Base-by-base conservation (phyloP, 2,329 filamentous ascomycete genomes). In the Colletotrichum coccodes region DNA sequence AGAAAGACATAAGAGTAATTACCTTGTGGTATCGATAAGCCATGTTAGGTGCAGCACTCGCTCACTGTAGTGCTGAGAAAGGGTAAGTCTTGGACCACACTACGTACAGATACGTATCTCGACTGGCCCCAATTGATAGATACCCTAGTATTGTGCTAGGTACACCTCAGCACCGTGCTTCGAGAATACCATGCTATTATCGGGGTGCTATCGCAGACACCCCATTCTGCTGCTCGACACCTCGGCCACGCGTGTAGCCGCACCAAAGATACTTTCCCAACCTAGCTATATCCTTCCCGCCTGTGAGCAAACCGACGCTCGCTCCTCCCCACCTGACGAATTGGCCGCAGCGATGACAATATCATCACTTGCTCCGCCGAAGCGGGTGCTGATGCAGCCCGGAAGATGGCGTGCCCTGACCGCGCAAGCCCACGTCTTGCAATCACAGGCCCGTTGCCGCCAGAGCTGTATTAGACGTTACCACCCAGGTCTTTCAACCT, bases 391-490 rank as follows among this genome's bases (percentile, higher is more conserved):
- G 4, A 47, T 23, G 28, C 60, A 32, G 8, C 47, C 36, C 28
- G 23, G 42, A 49, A 50, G 32, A 38, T 36, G 44, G 42, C 40
- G 21, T 7, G 14, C 47, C 11, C 16, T 40, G 18, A 64, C n/a
- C 4, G 36, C n/a, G 26, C 46, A 42, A 44, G 14, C 49, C n/a
- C 49, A 23, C 7, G 11, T 44, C 8, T 34, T 56, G 46, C 53
- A 21, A n/a, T 34, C 38, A 6, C 26, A 14, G 6, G 36, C 14
- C 49, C 36, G n/a, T 32, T 34, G n/a, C 21, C 53, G 47, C 21
- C 60, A 53, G 38, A 30, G n/a, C 23, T 34, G 38, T 40, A 38
- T 64, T 46, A 52, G 60, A 47, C 32, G 60, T 32, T 68, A 64
- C 16, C 65, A 68, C 32, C 23, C 36, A 36, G 53, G 53, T n/a